Conservation (phyloP, 2,329 filamentous ascomycete genomes). For the Chaetomium sp. region DNA sequence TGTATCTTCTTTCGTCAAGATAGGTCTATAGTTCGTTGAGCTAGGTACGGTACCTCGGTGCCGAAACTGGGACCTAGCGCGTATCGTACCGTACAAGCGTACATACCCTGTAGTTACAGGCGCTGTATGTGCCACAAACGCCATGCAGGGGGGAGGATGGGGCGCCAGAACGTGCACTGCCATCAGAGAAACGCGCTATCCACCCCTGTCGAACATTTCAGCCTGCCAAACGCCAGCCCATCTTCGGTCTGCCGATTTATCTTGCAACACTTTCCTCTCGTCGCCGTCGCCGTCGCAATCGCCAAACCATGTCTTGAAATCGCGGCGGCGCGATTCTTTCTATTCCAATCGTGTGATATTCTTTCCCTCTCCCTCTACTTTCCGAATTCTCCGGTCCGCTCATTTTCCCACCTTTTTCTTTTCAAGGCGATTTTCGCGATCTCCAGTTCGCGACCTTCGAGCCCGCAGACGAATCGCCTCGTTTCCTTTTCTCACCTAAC, state of each 20-base stretch:
- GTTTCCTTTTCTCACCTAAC: too few relatives aligned
- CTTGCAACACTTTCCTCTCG: background rate
- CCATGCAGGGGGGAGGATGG: too few relatives aligned
- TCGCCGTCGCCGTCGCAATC: conserved; percentile 9
- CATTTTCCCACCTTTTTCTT: background rate
- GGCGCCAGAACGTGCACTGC: too few relatives aligned
- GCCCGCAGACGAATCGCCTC: too few relatives aligned
- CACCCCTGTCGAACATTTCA: background rate
- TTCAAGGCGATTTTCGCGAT: background rate
- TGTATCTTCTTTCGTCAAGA: too few relatives aligned
- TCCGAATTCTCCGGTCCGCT: background rate
- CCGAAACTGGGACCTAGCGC: too few relatives aligned
- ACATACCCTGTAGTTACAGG: too few relatives aligned
- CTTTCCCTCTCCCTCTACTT: conserved; percentile 2
- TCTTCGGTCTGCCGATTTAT: background rate
- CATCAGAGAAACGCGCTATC: too few relatives aligned
- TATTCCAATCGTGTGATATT: background rate
- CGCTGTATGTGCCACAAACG: too few relatives aligned
- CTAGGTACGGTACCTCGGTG: too few relatives aligned
- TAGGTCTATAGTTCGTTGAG: too few relatives aligned
- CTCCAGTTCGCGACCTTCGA: background rate
- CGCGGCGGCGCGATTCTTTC: background rate
- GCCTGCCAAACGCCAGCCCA: background rate
- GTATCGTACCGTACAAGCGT: too few relatives aligned
- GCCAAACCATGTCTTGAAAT: conserved; percentile 15